Percentiles rank a stretch among this genome's conserved stretches.
Evolutionary conservation across 75 land plant species (phyloP).

Genomic region (Chamaecyparis obtusa): DNA sequence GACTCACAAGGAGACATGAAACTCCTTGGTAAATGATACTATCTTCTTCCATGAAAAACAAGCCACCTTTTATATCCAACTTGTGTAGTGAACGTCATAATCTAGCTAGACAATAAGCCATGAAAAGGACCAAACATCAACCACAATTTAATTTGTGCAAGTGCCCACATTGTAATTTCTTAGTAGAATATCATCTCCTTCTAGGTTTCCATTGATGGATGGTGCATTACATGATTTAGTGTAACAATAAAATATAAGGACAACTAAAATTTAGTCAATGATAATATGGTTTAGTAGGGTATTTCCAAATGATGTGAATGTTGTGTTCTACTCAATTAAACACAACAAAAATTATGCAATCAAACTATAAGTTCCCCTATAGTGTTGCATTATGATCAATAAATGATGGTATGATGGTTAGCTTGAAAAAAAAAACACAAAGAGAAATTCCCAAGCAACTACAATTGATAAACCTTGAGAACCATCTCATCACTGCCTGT

Average conservation of each 20-base stretch:
- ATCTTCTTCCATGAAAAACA: neutral
- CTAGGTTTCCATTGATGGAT: neutral
- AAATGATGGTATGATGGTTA: too few species aligned
- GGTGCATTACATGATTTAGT: neutral
- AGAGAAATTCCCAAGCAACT: too few species aligned
- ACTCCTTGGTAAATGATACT: neutral
- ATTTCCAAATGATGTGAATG: too few species aligned
- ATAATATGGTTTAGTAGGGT: too few species aligned
- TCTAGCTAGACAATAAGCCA: neutral
- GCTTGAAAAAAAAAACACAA: too few species aligned
- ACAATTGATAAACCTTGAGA: too few species aligned
- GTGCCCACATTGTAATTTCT: neutral
- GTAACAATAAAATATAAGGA: neutral
- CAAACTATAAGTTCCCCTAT: too few species aligned
- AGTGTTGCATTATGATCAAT: too few species aligned
- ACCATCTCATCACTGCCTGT: too few species aligned
- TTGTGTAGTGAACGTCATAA: neutral
- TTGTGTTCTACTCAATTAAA: too few species aligned
- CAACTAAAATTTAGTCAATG: neutral
- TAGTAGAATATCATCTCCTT: neutral
- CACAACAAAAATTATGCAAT: too few species aligned
- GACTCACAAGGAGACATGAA: conserved; percentile 1
- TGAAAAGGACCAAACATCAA: conserved; percentile 3
- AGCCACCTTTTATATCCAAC: neutral
- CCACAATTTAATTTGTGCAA: neutral